Conservation (phyloP, 2,329 filamentous ascomycete genomes). For the Leptodontidium sp. region DNA sequence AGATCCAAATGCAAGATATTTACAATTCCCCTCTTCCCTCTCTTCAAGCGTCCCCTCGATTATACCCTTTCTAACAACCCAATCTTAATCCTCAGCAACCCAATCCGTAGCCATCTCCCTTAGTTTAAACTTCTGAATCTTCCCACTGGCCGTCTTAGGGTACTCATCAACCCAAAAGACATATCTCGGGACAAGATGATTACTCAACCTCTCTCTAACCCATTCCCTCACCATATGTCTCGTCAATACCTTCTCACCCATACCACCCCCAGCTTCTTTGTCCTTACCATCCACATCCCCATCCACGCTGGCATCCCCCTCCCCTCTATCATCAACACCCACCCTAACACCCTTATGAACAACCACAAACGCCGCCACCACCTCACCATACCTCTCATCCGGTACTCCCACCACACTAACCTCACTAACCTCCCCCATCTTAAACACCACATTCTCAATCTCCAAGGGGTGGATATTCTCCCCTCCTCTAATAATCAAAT, state of each 20-base stretch:
- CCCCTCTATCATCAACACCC: constrained; percentile 42
- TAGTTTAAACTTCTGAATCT: constrained; percentile 95
- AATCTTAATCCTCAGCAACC: constrained; percentile 46
- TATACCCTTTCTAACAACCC: constrained; percentile 48
- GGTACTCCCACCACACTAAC: constrained; percentile 85
- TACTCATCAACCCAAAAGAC: constrained; percentile 89
- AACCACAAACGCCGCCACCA: constrained; percentile 84
- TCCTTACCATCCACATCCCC: constrained; percentile 21
- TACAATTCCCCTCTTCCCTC: background rate
- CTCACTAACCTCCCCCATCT: constrained; percentile 74
- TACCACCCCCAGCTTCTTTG: background rate
- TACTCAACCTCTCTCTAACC: constrained; percentile 73
- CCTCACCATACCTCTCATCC: constrained; percentile 85
- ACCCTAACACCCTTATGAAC: constrained; percentile 50
- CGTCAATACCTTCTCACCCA: constrained; percentile 51
- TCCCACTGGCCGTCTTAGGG: constrained; percentile 94
- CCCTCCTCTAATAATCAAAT: constrained; percentile 92
- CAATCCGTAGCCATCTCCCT: constrained; percentile 62
- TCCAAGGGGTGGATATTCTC: constrained; percentile 97
- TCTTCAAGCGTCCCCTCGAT: background rate
- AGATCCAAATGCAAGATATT: background rate
- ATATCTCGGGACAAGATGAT: constrained; percentile 85
- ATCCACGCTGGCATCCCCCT: constrained; percentile 22
- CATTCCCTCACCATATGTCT: constrained; percentile 71
- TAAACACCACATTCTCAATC: constrained; percentile 86